Conservation (phyloP, 495 filamentous ascomycete species). For the Usnea hakonensis region DNA sequence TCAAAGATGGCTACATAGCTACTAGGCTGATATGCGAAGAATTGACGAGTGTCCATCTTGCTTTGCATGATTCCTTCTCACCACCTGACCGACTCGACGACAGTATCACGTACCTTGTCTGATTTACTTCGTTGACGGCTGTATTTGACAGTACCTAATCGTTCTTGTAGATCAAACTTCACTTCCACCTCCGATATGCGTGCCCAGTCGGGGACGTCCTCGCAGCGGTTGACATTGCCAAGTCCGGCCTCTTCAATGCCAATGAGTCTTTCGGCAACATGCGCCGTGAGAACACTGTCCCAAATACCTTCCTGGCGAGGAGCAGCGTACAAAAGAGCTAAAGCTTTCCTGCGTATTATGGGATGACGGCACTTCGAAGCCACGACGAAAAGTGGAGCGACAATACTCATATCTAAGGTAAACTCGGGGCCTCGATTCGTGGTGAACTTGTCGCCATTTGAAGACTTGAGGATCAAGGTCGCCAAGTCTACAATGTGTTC, state of each 20-base stretch:
- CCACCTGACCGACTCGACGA: not conserved
- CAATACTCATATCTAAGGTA: conserved; percentile 43
- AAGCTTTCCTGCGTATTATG: conserved; percentile 45
- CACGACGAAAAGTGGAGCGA: conserved; percentile 47
- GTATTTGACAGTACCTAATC: conserved; percentile 5
- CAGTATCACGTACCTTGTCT: not conserved
- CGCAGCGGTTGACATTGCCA: conserved; percentile 21
- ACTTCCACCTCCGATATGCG: conserved; percentile 18
- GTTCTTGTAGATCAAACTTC: conserved; percentile 17
- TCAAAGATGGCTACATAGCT: not conserved
- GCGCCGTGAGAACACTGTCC: conserved; percentile 50
- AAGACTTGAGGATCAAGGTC: conserved; percentile 12
- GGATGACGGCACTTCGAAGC: conserved; percentile 54
- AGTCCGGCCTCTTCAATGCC: conserved; percentile 48
- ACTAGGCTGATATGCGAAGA: no score
- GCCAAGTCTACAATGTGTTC: conserved; percentile 27
- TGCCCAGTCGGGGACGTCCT: conserved; percentile 22
- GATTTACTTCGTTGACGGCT: not conserved
- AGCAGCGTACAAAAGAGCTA: conserved; percentile 44
- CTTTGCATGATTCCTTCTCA: not conserved
- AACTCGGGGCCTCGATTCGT: conserved; percentile 18
- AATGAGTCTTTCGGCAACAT: conserved; percentile 47
- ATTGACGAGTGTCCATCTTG: not conserved
- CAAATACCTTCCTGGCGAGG: conserved; percentile 56
- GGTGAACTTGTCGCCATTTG: not conserved